A percentile compares a stretch with the other conserved stretches of the same genome.
Evolutionary conservation across 441 rosid species (phyloP).

Genomic region (Croton laevigatus): DNA sequence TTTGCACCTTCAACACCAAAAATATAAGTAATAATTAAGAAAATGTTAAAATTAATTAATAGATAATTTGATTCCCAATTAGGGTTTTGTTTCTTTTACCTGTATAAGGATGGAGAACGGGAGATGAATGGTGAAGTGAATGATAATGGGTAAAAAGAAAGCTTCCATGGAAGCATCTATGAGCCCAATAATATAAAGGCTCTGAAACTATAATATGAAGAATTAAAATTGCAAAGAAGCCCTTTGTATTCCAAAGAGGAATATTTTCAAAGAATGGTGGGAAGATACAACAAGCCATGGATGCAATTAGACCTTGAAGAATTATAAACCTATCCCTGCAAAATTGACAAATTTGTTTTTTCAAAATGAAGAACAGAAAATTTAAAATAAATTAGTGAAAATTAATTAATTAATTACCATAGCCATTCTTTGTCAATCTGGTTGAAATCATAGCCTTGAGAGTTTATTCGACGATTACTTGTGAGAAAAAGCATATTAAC

Average conservation of each 20-base stretch:
- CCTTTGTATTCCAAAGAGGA: constrained; percentile 71
- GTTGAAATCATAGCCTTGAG: constrained; percentile 71
- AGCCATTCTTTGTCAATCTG: constrained; percentile 91
- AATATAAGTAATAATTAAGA: background rate
- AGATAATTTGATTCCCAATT: background rate
- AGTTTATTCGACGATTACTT: constrained; percentile 50
- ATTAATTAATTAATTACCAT: constrained; percentile 43
- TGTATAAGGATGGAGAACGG: constrained; percentile 68
- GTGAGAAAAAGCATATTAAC: constrained; percentile 62
- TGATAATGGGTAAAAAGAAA: constrained; percentile 67
- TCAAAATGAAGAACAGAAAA: background rate
- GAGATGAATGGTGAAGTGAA: constrained; percentile 74
- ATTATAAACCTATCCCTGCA: constrained; percentile 87
- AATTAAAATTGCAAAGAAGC: constrained; percentile 47
- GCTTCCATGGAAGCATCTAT: constrained; percentile 54
- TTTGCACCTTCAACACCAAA: constrained; percentile 46
- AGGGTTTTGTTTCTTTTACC: constrained; percentile 31
- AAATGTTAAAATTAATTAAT: background rate
- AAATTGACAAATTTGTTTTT: background rate
- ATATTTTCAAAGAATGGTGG: constrained; percentile 38
- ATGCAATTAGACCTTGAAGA: constrained; percentile 70
- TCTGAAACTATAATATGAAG: constrained; percentile 80
- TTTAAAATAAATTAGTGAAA: background rate
- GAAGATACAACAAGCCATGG: constrained; percentile 49
- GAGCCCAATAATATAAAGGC: constrained; percentile 72